Conservation (phyloP, 129 eudicot genomes). For the Flaveria brownii region DNA sequence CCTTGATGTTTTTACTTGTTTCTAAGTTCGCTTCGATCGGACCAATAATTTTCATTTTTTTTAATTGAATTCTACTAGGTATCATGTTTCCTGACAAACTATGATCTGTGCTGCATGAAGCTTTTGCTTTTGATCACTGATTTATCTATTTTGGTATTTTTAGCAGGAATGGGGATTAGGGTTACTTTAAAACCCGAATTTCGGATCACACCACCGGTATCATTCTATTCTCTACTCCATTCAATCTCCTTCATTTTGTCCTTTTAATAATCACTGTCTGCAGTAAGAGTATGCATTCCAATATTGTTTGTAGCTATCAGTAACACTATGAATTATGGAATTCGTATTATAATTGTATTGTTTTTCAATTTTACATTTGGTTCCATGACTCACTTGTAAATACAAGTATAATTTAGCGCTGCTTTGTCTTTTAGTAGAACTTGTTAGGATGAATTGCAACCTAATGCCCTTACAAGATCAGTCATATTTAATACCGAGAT, state of each 20-base stretch:
- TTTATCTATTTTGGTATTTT: slow-evolving; percentile 23
- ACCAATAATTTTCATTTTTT: not conserved
- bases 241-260: not conserved
- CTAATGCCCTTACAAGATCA: no score
- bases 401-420: not conserved
- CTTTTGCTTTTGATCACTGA: slow-evolving; percentile 19
- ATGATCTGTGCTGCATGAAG: not conserved
- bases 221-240: not conserved
- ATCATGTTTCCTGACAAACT: not conserved
- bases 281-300: not conserved
- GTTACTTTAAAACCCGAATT: slow-evolving; percentile 79
- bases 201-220: slow-evolving; percentile 92
- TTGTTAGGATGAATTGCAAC: no score
- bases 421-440: not conserved
- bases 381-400: not conserved
- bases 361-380: not conserved
- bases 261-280: not conserved
- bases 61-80: not conserved
- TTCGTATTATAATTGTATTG: not conserved
- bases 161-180: slow-evolving; percentile 94
- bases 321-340: not conserved
- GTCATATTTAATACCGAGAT: no score
- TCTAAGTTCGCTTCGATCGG: slow-evolving; percentile 6
- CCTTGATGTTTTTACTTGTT: not conserved
- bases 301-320: not conserved